Percentiles rank a stretch among this genome's conserved stretches.
phyloP scores from a whole-genome alignment of 2,329 filamentous ascomycete species.

The Nannizziopsis arthrosporioides region DNA sequence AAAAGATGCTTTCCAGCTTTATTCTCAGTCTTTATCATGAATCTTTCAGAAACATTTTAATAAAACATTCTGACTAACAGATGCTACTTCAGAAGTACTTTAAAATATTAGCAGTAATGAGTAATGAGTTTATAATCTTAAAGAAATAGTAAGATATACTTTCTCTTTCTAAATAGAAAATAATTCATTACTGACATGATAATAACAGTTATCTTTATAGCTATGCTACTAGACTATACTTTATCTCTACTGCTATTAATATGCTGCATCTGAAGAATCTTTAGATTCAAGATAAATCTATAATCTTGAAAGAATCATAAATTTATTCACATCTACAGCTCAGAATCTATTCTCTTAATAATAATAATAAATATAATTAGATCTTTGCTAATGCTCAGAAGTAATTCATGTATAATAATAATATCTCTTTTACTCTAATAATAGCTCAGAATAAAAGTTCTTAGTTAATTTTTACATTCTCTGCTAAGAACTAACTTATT shows the following conservation, averaged over 20 bases:
- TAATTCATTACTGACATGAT: no score
- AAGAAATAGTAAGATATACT: no score
- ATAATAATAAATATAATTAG: slow-evolving; percentile 4
- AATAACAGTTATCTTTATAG: neutral
- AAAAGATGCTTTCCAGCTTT: no score
- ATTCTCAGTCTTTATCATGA: no score
- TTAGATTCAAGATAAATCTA: neutral
- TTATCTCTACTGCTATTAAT: neutral
- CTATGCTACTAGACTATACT: neutral
- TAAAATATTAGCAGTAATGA: no score
- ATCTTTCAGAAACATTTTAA: no score
- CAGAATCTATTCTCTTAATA: slow-evolving; percentile 1
- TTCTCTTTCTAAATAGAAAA: no score
- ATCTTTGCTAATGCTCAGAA: slow-evolving; percentile 6
- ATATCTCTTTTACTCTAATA: slow-evolving; percentile 1
- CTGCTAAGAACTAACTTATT: neutral
- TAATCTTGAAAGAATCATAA: neutral
- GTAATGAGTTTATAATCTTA: no score
- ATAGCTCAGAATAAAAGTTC: neutral
- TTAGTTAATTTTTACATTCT: neutral
- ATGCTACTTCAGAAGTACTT: no score
- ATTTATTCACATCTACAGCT: slow-evolving; percentile 3
- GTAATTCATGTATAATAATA: slow-evolving; percentile 1
- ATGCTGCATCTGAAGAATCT: slow-evolving; percentile 4
- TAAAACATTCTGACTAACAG: no score